A percentile compares a stretch with the other conserved stretches of the same genome.
These are phyloP conservation scores for Fusarium pilosicola DNA, from an alignment of 2,329 filamentous ascomycete genomes.

Conservation along the genomic window DNA sequence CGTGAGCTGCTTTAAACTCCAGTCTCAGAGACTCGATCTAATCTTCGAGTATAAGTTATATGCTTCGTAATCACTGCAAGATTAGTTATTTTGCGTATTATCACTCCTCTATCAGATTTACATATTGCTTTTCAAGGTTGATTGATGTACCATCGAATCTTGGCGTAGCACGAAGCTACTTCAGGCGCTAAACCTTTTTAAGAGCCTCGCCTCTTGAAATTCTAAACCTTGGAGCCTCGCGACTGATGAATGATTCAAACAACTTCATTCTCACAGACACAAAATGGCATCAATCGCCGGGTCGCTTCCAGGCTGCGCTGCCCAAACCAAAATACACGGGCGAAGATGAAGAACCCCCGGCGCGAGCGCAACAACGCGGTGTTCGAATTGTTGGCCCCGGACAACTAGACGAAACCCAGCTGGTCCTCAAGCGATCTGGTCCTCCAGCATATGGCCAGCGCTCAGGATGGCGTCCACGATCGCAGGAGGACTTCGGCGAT, in stretches of 20 bases:
- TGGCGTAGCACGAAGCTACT: slow-evolving; percentile 1
- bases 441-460: slow-evolving; percentile 90
- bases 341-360: slow-evolving; percentile 83
- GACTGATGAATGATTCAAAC: slow-evolving; percentile 35
- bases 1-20: neutral
- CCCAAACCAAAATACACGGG: slow-evolving; percentile 92
- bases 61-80: neutral
- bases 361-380: slow-evolving; percentile 77
- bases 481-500: slow-evolving; percentile 92
- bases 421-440: slow-evolving; percentile 84
- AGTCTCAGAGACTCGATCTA: neutral
- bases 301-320: slow-evolving; percentile 80
- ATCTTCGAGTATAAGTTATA: neutral
- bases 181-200: slow-evolving; percentile 46
- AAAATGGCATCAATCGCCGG: slow-evolving; percentile 73
- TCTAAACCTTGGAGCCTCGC: slow-evolving; percentile 40
- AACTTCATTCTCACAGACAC: slow-evolving; percentile 34
- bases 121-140: neutral
- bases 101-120: neutral
- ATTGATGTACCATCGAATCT: neutral
- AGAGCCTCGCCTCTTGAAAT: slow-evolving; percentile 48
- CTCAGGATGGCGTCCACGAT: slow-evolving; percentile 88
- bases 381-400: slow-evolving; percentile 83
- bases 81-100: neutral
- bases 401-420: slow-evolving; percentile 84